Evolutionary conservation across 179 eudicot genomes (phyloP).

Genomic region (Corrigiola litoralis): DNA sequence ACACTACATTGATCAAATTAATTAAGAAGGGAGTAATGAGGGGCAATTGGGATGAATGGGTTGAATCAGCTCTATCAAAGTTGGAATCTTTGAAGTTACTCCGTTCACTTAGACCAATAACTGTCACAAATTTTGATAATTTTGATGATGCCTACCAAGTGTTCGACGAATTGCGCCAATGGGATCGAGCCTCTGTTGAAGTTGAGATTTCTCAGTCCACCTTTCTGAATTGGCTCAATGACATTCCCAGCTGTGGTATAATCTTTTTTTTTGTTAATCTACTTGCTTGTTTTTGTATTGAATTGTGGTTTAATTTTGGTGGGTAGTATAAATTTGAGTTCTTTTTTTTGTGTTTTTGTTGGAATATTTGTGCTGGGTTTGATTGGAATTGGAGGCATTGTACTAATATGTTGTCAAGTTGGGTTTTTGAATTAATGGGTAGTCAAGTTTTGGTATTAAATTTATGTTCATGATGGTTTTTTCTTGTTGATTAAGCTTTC

Average conservation of each 20-base stretch:
- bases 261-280: background rate
- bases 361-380: background rate
- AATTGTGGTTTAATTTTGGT: background rate
- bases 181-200: slow-evolving; percentile 81
- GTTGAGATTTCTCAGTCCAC: slow-evolving; percentile 58
- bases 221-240: slow-evolving; percentile 63
- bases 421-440: background rate
- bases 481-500: too few species aligned
- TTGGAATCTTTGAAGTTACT: slow-evolving; percentile 60
- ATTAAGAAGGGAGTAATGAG: slow-evolving; percentile 15
- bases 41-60: slow-evolving; percentile 66
- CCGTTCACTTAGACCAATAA: slow-evolving; percentile 88
- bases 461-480: too few species aligned
- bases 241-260: slow-evolving; percentile 71
- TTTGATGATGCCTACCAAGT: slow-evolving; percentile 33
- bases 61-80: slow-evolving; percentile 54
- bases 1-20: too few species aligned
- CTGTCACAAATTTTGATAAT: slow-evolving; percentile 23
- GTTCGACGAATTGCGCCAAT: slow-evolving; percentile 60
- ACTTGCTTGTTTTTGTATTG: background rate
- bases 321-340: background rate
- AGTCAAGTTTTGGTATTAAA: background rate
- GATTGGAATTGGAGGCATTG: background rate
- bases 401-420: background rate
- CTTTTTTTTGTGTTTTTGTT: background rate